A percentile compares a stretch with the other conserved stretches of the same genome.
phyloP scores from a whole-genome alignment of 352 stramenopile genomes.

The Globisporangium okanoganense region DNA sequence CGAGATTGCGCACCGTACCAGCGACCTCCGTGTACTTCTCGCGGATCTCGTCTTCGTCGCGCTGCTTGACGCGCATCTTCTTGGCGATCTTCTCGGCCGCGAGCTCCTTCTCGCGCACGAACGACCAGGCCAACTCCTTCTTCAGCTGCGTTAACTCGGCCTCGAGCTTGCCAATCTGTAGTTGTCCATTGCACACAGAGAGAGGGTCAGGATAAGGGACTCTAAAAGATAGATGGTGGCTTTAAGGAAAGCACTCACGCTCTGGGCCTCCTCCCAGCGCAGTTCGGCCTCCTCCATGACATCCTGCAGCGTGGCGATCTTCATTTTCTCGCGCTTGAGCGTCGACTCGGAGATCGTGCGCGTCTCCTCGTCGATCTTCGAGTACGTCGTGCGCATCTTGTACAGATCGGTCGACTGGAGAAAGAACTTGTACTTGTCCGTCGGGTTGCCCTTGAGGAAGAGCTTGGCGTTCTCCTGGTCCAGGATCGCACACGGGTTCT shows the following conservation, averaged over 20 bases:
- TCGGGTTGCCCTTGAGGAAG: conserved; percentile 93
- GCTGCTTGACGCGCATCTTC: conserved; percentile 54
- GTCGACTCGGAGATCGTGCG: conserved; percentile 55
- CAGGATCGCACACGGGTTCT: conserved; percentile 96
- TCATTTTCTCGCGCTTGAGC: conserved; percentile 58
- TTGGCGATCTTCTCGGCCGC: conserved; percentile 43
- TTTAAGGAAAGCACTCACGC: conserved; percentile 25
- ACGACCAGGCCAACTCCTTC: conserved; percentile 79
- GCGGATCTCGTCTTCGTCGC: conserved; percentile 30
- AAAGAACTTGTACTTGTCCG: conserved; percentile 98
- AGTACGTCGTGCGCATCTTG: conserved; percentile 85
- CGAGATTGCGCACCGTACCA: conserved; percentile 40
- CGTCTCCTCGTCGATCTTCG: conserved; percentile 84
- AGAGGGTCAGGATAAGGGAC: not conserved
- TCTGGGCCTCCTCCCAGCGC: conserved; percentile 76
- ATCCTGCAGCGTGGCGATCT: conserved; percentile 51
- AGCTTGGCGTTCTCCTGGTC: conserved; percentile 98
- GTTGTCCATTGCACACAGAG: not conserved
- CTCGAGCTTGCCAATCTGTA: conserved; percentile 69
- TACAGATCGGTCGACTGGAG: conserved; percentile 95
- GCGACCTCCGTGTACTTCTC: conserved; percentile 45
- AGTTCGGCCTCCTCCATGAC: conserved; percentile 62
- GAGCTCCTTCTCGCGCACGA: conserved; percentile 67
- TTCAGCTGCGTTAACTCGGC: conserved; percentile 69
- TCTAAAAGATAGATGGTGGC: not conserved